Evolutionary conservation across 1,284 basidiomycete species (phyloP).

Genomic region (Naganishia sp.): DNA sequence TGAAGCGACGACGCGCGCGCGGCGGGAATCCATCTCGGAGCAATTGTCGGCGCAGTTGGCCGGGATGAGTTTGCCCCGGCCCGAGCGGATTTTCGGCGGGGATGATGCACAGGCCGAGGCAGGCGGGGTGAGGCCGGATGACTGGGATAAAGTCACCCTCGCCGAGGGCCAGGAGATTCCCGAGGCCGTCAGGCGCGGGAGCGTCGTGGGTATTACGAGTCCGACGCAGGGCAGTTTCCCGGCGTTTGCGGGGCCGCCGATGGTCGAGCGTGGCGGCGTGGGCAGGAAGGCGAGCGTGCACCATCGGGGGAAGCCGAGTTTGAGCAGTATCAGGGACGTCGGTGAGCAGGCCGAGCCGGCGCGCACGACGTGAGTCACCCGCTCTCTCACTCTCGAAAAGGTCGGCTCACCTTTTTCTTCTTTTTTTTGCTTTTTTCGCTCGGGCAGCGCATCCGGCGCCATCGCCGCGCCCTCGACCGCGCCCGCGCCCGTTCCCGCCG

Average conservation of each 20-base stretch:
- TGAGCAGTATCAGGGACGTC: constrained; percentile 31
- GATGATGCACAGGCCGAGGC: constrained; percentile 42
- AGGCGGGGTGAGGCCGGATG: constrained; percentile 46
- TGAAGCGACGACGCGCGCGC: constrained; percentile 40
- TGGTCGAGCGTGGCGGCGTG: background rate
- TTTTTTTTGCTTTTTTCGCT: too few relatives aligned
- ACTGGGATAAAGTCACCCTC: constrained; percentile 52
- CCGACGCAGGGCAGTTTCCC: constrained; percentile 6
- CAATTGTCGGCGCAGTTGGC: constrained; percentile 44
- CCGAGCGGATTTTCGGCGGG: constrained; percentile 52
- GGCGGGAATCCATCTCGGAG: constrained; percentile 51
- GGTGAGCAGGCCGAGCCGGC: constrained; percentile 20
- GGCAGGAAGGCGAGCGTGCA: constrained; percentile 10
- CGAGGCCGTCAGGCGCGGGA: constrained; percentile 47
- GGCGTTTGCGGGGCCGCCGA: constrained; percentile 20
- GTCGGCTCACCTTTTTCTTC: background rate
- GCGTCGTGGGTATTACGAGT: constrained; percentile 29
- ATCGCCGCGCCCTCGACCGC: constrained; percentile 29
- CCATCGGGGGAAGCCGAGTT: constrained; percentile 24
- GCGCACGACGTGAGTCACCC: constrained; percentile 42
- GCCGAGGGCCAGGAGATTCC: constrained; percentile 48
- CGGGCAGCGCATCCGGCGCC: background rate
- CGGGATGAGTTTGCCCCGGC: constrained; percentile 53
- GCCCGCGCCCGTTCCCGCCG: constrained; percentile 34
- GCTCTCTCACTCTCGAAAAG: background rate